Evolutionary conservation across 345 rosid genomes (phyloP).

Genomic region (Corymbia maculata): DNA sequence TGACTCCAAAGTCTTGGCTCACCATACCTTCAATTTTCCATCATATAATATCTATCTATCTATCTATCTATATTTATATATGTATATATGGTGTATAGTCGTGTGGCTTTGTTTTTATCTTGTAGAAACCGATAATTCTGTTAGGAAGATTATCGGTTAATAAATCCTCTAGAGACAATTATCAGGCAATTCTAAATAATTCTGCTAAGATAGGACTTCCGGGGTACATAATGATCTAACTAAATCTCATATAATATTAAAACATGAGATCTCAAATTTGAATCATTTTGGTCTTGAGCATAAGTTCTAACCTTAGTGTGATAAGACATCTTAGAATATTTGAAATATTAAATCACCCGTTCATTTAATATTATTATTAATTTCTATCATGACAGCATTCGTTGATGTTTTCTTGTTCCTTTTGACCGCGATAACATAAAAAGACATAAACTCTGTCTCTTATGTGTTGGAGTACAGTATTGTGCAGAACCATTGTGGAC

Average conservation of each 20-base stretch:
- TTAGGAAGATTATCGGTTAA: background rate
- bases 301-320: background rate
- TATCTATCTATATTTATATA: too few species aligned
- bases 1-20: background rate
- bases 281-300: background rate
- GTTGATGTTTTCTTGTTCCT: background rate
- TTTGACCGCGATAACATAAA: background rate
- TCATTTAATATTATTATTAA: background rate
- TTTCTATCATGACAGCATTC: accelerated
- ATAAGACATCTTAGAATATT: background rate
- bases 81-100: too few species aligned
- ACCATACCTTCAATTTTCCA: background rate
- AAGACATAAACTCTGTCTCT: background rate
- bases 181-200: background rate
- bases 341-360: background rate
- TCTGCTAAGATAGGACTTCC: accelerated
- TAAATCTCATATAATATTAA: background rate
- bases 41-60: too few species aligned
- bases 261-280: background rate
- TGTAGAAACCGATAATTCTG: too few species aligned
- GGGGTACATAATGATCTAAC: accelerated
- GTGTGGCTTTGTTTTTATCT: too few species aligned
- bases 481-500: accelerated
- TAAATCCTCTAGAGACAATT: background rate
- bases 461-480: background rate